Base-by-base conservation (phyloP, 2,329 filamentous ascomycete species). In the Aureobasidium sp. region DNA sequence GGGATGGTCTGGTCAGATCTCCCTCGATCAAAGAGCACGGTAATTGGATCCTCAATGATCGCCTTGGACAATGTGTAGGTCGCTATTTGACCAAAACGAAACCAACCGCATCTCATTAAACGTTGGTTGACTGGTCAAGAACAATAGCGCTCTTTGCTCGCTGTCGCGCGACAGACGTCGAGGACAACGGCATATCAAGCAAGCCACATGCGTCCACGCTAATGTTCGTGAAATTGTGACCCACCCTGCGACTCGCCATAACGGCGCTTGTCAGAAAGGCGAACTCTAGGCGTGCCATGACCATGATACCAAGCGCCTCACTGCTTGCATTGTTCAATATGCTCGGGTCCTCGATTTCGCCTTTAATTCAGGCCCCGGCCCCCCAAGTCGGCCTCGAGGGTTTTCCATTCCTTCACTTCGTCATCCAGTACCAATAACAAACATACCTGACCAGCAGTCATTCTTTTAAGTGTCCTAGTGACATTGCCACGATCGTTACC, bases 361-460 rank as follows among this genome's bases (percentile, higher is more conserved):
- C 55, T 45, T 58, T 58, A 58, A 48, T 48, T 48, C 55, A 58
- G 41, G 42, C 31, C 39, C 55, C 55, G 48, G 55, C 55, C 55
- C 55, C 55, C 55, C 55, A 8, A 27, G 29, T 45, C 37, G n/a
- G 25, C 57, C 57, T 60, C 42, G 55, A 58, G 31, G 25, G 25
- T 15, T 29, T 39, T 41, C 49, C 49, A 62, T 55, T 56, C 61
- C 31, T 51, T 62, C 42, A 47, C 60, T 61, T 56, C 62, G 57
- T 60, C 64, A 57, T 56, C 55, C 62, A 48, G 37, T 60, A 62
- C 63, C 47, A 44, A 56, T 37, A 56, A 47, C 55, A 58, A 39
- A 59, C 56, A 48, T 59, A 48, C 42, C 62, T 53, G 42, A 63
- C 51, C 62, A 34, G 34, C 62, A 65, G 64, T 63, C 62, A 62